A percentile compares a stretch with the other conserved stretches of the same genome.
These are phyloP conservation scores for Veloboletus limbatus DNA, from an alignment of 1,284 basidiomycete genomes.

Conservation along the genomic window DNA sequence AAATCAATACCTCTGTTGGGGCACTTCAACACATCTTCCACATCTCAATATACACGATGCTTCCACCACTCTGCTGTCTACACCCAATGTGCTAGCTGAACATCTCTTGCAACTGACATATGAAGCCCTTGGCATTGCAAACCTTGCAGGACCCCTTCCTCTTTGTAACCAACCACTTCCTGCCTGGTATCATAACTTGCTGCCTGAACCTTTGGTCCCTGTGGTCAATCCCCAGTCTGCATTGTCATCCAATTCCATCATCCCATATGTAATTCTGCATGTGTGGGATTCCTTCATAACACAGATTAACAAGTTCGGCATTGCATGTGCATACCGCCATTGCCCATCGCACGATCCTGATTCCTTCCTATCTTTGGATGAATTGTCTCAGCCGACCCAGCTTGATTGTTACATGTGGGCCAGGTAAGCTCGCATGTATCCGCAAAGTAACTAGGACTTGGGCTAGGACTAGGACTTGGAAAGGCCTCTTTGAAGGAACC, in stretches of 20 bases:
- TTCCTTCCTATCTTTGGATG: neutral
- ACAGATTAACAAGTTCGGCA: slow-evolving; percentile 6
- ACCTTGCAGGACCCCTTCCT: neutral
- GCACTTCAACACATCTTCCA: too few species aligned
- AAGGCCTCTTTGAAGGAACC: too few species aligned
- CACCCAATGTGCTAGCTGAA: too few species aligned
- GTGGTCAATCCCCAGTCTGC: neutral
- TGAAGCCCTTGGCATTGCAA: too few species aligned
- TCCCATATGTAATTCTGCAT: slow-evolving; percentile 1
- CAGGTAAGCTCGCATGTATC: too few species aligned
- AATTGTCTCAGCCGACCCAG: neutral
- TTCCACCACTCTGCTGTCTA: too few species aligned
- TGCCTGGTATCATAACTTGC: slow-evolving; percentile 1
- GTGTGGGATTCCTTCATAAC: neutral
- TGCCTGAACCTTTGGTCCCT: neutral
- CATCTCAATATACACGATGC: too few species aligned
- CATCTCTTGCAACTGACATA: too few species aligned
- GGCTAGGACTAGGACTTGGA: too few species aligned
- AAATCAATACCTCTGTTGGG: too few species aligned
- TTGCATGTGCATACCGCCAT: neutral
- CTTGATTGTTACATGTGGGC: too few species aligned
- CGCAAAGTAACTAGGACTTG: too few species aligned
- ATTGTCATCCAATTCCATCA: neutral
- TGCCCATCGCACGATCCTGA: slow-evolving; percentile 1
- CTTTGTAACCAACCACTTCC: neutral